Evolutionary conservation across 331 rosid genomes (phyloP), one percentile per base, ranked within the genome.

Genomic region (Acacia pycnantha): DNA sequence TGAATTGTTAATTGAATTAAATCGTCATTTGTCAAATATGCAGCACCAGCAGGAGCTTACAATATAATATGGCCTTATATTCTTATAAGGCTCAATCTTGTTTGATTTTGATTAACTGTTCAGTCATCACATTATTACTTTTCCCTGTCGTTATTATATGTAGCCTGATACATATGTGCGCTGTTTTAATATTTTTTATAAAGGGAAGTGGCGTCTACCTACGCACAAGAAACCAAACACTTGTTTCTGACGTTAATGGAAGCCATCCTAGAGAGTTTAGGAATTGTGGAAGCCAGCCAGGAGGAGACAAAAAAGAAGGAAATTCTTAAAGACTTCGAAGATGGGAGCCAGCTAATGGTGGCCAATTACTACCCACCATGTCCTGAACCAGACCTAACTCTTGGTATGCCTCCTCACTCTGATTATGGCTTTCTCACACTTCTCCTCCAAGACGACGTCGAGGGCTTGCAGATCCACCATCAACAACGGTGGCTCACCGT

Each of bases 321-420:
- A 19, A 74, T 86, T 53, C 3, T 88, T 15, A 81, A 88, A 58
- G 92, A 88, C 0, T 86, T 95, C 26, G 81, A 91, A 90, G 84
- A 85, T 84, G 98, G 98, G 24, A 91, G 97, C 90, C 98, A 95
- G 77, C 79, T 95, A 84, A 87, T 95, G 93, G 89, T 93, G 22
- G 79, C 85, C 33, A 95, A 95, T 85, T 90, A 90, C 80, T 93
- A 91, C 79, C 98, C 98, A 46, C 84, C 93, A 65, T 95, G 98
- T 48, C 98, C 98, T 27, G 85, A 95, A 64, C 98, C 98, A 12
- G 91, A 93, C 27, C 87, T 95, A 84, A 95, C 98, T 54, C 87
- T 95, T 4, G 98, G 98, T 33, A 90, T 95, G 88, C 98, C 95
- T 22, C 94, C 98, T 74, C 98, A 95, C 84, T 95, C 98, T 21